Base-by-base conservation (phyloP, 331 rosid species). In the Pyrus hybrid region DNA sequence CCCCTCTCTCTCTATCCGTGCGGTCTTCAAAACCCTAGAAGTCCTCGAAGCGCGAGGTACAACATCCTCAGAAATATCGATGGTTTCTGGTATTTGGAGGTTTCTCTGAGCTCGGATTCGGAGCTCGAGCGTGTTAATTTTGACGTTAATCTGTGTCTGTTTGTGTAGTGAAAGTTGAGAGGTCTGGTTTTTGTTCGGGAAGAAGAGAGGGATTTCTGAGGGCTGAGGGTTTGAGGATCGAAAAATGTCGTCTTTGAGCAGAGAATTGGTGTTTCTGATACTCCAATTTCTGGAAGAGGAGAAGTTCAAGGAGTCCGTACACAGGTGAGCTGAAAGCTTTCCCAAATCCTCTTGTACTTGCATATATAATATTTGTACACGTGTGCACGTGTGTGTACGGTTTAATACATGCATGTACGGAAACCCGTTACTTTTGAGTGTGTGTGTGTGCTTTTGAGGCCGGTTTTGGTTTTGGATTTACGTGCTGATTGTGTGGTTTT, bases 221-320 rank as follows among this genome's bases (percentile, higher is more conserved):
- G 72, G 51, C 75, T 37, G 79, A 21, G 35, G 20, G 43, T n/a
- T 65, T 37, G 67, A 64, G 63, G 47, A 73, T 71, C 60, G 70
- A 68, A 71, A 58, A n/a, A 91, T 91, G 98, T 83, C 97, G 77
- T 86, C 95, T 85, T 63, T 93, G 87, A 86, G 93, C 88, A 88
- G 91, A 75, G 98, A 93, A 85, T 78, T 93, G 88, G 97, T 91
- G 86, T 87, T 91, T 78, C 92, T 93, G 67, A 89, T 93, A 74
- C 95, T 93, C 77, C 98, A 93, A 80, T 93, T 93, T 86, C 90
- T 93, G 60, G 93, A 89, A 67, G 97, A 93, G 81, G 97, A 91
- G 85, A 93, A 91, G 79, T 93, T 87, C 77, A 85, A 86, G 75
- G 97, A 87, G 70, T 83, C 97, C 1, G 90, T 87, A 64, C 98